Conservation (phyloP, 345 rosid species). For the Lepidium didymum region DNA sequence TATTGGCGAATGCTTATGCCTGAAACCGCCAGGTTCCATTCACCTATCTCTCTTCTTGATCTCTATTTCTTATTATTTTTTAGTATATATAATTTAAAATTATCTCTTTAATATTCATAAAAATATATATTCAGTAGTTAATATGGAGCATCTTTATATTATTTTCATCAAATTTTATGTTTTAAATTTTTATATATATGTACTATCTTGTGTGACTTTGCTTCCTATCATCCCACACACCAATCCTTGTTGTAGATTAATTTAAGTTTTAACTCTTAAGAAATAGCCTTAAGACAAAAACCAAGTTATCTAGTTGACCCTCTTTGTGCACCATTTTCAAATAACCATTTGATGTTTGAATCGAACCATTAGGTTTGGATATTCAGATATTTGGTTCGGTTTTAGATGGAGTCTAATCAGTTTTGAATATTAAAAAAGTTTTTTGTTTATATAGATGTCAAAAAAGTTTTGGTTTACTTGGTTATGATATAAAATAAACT, state of each 20-base stretch:
- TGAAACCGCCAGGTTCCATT: constrained; percentile 64
- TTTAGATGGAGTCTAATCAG: no score
- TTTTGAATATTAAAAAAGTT: no score
- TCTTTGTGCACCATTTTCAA: neutral
- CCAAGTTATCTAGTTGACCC: neutral
- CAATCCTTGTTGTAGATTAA: neutral
- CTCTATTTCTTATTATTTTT: no score
- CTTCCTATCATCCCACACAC: constrained; percentile 8
- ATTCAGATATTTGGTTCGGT: no score
- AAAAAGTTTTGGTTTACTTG: no score
- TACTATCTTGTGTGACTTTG: constrained; percentile 21
- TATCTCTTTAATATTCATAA: no score
- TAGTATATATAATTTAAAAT: no score
- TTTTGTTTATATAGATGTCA: no score
- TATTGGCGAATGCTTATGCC: constrained; percentile 89
- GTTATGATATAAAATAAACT: no score
- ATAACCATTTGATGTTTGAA: no score
- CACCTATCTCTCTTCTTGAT: neutral
- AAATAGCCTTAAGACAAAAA: neutral
- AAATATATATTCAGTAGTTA: neutral
- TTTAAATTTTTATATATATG: neutral
- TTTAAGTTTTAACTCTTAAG: neutral
- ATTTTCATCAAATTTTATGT: neutral
- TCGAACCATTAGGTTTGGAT: no score
- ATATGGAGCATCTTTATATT: neutral